Percentiles rank a stretch among this genome's conserved stretches.
Evolutionary conservation across 768 basidiomycete genomes (phyloP).

Genomic region (Lyophyllum atratum): DNA sequence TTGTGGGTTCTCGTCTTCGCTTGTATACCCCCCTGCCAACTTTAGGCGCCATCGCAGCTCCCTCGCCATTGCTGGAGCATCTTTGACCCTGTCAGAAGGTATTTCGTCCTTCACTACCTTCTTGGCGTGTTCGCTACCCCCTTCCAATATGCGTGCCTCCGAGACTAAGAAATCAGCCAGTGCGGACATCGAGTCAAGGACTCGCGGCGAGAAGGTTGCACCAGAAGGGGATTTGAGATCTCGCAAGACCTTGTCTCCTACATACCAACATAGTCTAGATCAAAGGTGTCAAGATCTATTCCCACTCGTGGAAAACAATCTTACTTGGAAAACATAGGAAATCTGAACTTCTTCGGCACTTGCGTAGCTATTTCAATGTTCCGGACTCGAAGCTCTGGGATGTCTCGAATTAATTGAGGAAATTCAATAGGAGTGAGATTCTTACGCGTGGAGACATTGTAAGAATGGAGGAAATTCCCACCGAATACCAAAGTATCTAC

Average conservation of each 20-base stretch:
- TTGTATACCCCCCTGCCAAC: conserved; percentile 57
- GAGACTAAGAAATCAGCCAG: conserved; percentile 80
- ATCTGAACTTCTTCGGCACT: conserved; percentile 91
- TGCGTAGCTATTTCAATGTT: conserved; percentile 92
- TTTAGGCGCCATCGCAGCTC: conserved; percentile 86
- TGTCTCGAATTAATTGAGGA: neutral
- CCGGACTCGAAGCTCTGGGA: conserved; percentile 79
- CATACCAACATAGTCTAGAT: conserved; percentile 85
- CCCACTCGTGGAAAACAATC: conserved; percentile 13
- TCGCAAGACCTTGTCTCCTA: conserved; percentile 77
- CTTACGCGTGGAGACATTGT: conserved; percentile 84
- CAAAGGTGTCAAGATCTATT: conserved; percentile 1
- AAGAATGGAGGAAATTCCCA: conserved; percentile 96
- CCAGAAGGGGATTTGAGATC: conserved; percentile 59
- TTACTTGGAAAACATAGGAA: conserved; percentile 79
- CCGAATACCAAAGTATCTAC: conserved; percentile 93
- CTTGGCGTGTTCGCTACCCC: conserved; percentile 66
- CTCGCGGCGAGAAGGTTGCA: conserved; percentile 42
- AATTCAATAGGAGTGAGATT: neutral
- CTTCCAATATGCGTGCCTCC: conserved; percentile 74
- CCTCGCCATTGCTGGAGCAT: conserved; percentile 76
- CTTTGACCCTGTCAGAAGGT: conserved; percentile 79
- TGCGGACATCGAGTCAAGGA: conserved; percentile 69
- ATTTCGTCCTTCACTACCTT: conserved; percentile 82
- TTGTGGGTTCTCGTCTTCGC: conserved; percentile 62